Evolutionary conservation across 2,329 filamentous ascomycete species (phyloP).

Genomic region (Scopulariopsis brevicaulis): DNA sequence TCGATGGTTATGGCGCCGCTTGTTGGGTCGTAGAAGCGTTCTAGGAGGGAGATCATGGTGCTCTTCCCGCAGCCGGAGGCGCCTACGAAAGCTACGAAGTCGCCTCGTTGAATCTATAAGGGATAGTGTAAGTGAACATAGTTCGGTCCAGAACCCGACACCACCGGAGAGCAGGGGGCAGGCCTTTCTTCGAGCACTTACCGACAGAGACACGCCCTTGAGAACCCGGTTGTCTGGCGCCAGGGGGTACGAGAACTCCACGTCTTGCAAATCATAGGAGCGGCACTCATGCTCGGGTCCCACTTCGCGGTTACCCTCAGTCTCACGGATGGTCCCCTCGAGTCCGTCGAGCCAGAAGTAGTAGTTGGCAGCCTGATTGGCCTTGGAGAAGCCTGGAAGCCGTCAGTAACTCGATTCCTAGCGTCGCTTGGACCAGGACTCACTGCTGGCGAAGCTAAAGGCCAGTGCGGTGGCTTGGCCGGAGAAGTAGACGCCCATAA

Average conservation of each 20-base stretch:
- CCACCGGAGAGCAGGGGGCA: neutral
- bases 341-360: slow-evolving; percentile 25
- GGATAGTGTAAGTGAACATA: neutral
- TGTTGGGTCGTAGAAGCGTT: slow-evolving; percentile 29
- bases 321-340: slow-evolving; percentile 9
- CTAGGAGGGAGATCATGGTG: slow-evolving; percentile 41
- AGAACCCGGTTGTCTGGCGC: slow-evolving; percentile 21
- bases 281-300: slow-evolving; percentile 22
- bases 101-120: slow-evolving; percentile 27
- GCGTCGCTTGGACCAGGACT: slow-evolving; percentile 5
- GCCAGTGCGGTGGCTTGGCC: slow-evolving; percentile 13
- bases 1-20: slow-evolving; percentile 18
- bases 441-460: slow-evolving; percentile 22
- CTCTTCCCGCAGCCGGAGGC: slow-evolving; percentile 49
- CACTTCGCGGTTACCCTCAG: slow-evolving; percentile 10
- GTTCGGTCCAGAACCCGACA: neutral
- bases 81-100: slow-evolving; percentile 43
- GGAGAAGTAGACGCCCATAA: slow-evolving; percentile 24
- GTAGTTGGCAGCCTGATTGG: slow-evolving; percentile 33
- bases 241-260: slow-evolving; percentile 45
- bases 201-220: slow-evolving; percentile 23
- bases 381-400: slow-evolving; percentile 32
- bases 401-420: neutral
- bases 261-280: slow-evolving; percentile 32
- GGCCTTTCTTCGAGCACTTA: slow-evolving; percentile 25